A percentile compares a stretch with the other conserved stretches of the same genome.
Conservation (phyloP, 106 monocot species). For the Allium fistulosum region DNA sequence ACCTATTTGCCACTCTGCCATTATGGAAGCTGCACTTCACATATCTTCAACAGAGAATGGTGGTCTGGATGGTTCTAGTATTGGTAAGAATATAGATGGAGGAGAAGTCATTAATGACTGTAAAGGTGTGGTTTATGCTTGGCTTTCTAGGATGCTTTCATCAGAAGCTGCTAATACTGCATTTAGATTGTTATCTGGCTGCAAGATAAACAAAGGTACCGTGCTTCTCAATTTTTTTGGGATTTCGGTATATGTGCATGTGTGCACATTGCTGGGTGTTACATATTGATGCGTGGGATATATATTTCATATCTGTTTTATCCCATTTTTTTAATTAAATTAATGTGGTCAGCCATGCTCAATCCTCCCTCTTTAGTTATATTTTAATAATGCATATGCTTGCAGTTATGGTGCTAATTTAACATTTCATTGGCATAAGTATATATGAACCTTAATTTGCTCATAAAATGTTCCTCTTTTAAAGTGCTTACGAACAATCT, state of each 20-base stretch:
- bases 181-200: slow-evolving; percentile 83
- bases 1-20: slow-evolving; percentile 81
- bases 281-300: neutral
- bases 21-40: slow-evolving; percentile 82
- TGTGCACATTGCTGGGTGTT: neutral
- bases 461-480: too few species aligned
- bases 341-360: too few species aligned
- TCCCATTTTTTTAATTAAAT: too few species aligned
- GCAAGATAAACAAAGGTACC: slow-evolving; percentile 92
- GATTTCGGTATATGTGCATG: neutral
- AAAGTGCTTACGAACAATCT: too few species aligned
- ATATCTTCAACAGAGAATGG: slow-evolving; percentile 44
- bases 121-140: slow-evolving; percentile 84
- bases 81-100: slow-evolving; percentile 31
- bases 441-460: too few species aligned
- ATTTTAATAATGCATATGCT: too few species aligned
- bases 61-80: slow-evolving; percentile 27
- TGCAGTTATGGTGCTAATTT: too few species aligned
- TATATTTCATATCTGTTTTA: neutral
- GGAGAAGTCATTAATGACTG: slow-evolving; percentile 67
- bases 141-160: slow-evolving; percentile 71
- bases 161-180: slow-evolving; percentile 62
- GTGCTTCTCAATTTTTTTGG: neutral
- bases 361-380: too few species aligned
- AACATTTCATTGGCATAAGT: too few species aligned